Evolutionary conservation across 352 stramenopile genomes (phyloP).

Genomic region (Plasmopara halstedii): DNA sequence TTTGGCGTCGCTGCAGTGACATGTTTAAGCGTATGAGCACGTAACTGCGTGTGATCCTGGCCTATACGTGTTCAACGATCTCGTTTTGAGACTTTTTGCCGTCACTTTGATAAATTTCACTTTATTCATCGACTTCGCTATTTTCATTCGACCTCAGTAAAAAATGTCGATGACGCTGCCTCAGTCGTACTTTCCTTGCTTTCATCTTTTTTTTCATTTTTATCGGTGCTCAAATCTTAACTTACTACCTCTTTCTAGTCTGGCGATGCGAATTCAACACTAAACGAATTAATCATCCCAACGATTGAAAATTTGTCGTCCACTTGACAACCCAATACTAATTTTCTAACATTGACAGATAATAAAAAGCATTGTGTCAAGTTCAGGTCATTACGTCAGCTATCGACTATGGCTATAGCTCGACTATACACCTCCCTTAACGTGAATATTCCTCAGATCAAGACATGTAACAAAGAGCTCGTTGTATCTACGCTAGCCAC

Average conservation of each 20-base stretch:
- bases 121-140: conserved; percentile 10
- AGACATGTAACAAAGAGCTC: conserved; percentile 58
- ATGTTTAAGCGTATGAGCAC: conserved; percentile 17
- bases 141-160: conserved; percentile 5
- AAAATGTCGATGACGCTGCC: neutral
- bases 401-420: conserved; percentile 57
- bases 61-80: conserved; percentile 23
- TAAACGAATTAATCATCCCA: conserved; percentile 2
- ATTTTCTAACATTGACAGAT: conserved; percentile 38
- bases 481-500: conserved; percentile 40
- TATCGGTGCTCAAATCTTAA: conserved; percentile 11
- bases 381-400: too few species aligned
- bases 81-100: conserved; percentile 16
- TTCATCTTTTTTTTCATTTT: conserved; percentile 16
- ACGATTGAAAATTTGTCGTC: conserved; percentile 1
- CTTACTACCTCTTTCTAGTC: conserved; percentile 6
- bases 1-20: conserved; percentile 17
- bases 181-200: conserved; percentile 4
- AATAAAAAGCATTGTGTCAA: too few species aligned
- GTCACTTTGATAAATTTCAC: conserved; percentile 10
- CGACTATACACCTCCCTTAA: conserved; percentile 49
- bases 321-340: conserved; percentile 10
- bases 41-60: too few species aligned
- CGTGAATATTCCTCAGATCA: conserved; percentile 34
- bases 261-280: conserved; percentile 1